Evolutionary conservation across 768 basidiomycete species (phyloP), one percentile per base, ranked within the genome.

Genomic region (Podaxis sp.): DNA sequence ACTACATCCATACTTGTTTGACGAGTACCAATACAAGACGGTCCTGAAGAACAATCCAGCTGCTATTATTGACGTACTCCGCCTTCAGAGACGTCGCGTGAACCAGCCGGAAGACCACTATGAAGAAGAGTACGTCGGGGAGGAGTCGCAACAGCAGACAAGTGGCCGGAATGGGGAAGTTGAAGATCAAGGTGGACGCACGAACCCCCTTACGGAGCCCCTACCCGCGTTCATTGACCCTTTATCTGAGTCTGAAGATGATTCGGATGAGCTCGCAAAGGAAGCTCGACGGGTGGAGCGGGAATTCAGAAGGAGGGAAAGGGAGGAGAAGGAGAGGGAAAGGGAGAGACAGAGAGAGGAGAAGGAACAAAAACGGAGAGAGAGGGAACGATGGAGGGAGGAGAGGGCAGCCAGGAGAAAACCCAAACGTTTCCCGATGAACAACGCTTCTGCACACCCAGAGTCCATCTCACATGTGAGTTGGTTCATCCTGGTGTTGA

Each of bases 61-160:
- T 28, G 59, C 59, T 37, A 54, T 61, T 13, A 55, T 61, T n/a
- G 53, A 61, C 47, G 59, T 47, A 1, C 52, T 61, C 25, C 52
- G 52, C 3, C 51, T 53, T 21, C 59, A 38, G 25, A 61, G 46
- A 28, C 59, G 35, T 23, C 52, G 59, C 38, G 21, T 21, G 3
- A 35, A 61, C 48, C 52, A 38, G 14, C 52, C 18, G 35, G 59
- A 55, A n/a, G 59, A 61, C 18, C 59, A 16, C 10, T 61, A 61
- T 21, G 52, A 61, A 23, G 59, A 60, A 27, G 57, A 58, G 1
- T 54, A 55, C 16, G 53, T 48, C 14, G 27, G 55, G 46, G 59
- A 55, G 32, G 52, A 61, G 4, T 55, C 59, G 18, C 59, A 61
- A 14, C 42, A 55, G 16, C 59, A 54, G n/a, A 7, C 14, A 11